Conservation (phyloP, 495 filamentous ascomycete genomes). For the Penicillium waksmanii region DNA sequence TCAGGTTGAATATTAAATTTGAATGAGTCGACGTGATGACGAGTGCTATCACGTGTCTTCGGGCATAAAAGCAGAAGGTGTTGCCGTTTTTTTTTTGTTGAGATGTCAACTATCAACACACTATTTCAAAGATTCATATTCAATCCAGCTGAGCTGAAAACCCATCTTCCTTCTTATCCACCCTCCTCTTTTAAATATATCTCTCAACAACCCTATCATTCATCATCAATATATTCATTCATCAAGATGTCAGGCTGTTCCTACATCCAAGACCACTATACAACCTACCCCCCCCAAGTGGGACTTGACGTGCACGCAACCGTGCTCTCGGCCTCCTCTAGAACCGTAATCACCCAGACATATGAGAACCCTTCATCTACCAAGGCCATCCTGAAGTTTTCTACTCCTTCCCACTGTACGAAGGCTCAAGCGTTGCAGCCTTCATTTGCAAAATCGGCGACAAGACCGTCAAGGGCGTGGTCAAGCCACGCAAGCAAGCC, state of each 20-base stretch:
- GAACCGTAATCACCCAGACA: slow-evolving; percentile 62
- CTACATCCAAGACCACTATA: not conserved
- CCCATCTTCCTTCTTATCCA: no score
- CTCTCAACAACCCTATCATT: no score
- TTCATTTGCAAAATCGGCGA: slow-evolving; percentile 61
- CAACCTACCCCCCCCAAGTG: slow-evolving; percentile 57
- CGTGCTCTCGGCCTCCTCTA: slow-evolving; percentile 58
- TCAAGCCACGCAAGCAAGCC: slow-evolving; percentile 64
- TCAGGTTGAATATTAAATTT: no score
- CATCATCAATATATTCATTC: no score
- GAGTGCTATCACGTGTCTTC: no score
- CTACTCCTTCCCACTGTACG: slow-evolving; percentile 71
- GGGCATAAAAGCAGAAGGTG: no score
- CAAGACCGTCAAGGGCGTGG: slow-evolving; percentile 55
- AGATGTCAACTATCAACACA: no score
- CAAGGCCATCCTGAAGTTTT: slow-evolving; percentile 53
- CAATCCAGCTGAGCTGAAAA: no score
- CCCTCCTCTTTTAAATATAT: no score
- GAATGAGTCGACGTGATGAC: no score
- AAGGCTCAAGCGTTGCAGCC: slow-evolving; percentile 65
- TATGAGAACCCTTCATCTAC: slow-evolving; percentile 56
- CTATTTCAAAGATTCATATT: no score
- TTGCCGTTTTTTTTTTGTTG: no score
- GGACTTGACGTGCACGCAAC: slow-evolving; percentile 53
- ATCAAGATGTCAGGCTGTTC: slow-evolving; percentile 5